These are phyloP conservation scores for Rhynchospora tenuis DNA, from an alignment of 176 grass and related monocot species.

Conservation along the genomic window DNA sequence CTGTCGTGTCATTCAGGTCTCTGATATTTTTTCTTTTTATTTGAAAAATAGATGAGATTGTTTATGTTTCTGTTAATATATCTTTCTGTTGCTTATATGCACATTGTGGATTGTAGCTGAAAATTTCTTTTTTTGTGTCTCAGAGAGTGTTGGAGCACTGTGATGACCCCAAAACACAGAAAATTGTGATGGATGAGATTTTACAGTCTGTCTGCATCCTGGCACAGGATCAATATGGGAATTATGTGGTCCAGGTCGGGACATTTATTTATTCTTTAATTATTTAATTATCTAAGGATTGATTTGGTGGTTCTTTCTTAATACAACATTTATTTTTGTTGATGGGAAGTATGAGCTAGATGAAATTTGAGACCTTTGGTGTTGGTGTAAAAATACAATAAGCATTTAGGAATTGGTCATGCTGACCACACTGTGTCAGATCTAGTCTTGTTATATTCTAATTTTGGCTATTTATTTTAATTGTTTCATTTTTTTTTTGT, in stretches of 20 bases:
- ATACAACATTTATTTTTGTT: background rate
- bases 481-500: background rate
- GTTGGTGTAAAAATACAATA: constrained; percentile 1
- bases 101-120: background rate
- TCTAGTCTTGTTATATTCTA: background rate
- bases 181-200: constrained; percentile 83
- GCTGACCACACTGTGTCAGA: background rate
- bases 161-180: constrained; percentile 58
- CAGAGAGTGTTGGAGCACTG: constrained; percentile 87
- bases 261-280: background rate
- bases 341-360: background rate
- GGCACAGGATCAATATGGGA: constrained; percentile 85
- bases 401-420: background rate
- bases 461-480: background rate
- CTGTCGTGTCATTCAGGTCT: constrained; percentile 87
- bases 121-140: constrained; percentile 24
- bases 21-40: background rate
- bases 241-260: constrained; percentile 82
- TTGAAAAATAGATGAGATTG: background rate
- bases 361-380: background rate
- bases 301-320: background rate
- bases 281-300: background rate
- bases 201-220: constrained; percentile 72
- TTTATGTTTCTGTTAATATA: background rate
- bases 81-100: background rate